Conservation (phyloP, 2,329 filamentous ascomycete species). For the Neofusicoccum sp. region DNA sequence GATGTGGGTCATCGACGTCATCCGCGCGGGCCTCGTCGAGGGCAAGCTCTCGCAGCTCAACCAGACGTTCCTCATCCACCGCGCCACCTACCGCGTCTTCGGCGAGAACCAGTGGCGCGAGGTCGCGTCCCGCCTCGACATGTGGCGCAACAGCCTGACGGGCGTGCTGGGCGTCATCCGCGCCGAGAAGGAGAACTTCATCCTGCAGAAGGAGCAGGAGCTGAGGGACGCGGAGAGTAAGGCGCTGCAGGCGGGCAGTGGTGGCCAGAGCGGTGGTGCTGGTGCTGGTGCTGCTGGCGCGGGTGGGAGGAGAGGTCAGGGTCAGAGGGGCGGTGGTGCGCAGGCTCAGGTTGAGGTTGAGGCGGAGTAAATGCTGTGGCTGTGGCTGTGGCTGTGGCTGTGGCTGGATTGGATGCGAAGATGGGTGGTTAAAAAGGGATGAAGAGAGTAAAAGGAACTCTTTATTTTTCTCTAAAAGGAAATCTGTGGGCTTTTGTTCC, state of each 20-base stretch:
- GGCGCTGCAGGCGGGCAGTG: slow-evolving; percentile 31
- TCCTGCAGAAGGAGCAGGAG: slow-evolving; percentile 75
- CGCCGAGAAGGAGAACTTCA: slow-evolving; percentile 76
- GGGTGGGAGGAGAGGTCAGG: background rate
- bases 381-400: too few relatives aligned
- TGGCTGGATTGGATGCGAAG: too few relatives aligned
- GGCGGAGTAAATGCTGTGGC: too few relatives aligned
- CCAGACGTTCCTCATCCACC: slow-evolving; percentile 90
- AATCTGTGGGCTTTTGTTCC: too few relatives aligned
- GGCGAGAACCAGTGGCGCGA: slow-evolving; percentile 98
- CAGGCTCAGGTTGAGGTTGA: too few relatives aligned
- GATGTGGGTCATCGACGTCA: slow-evolving; percentile 98
- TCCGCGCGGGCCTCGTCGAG: slow-evolving; percentile 91
- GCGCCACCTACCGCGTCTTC: slow-evolving; percentile 94
- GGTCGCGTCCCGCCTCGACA: slow-evolving; percentile 83
- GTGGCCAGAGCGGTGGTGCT: background rate
- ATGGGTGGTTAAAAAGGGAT: too few relatives aligned
- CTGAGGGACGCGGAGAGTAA: slow-evolving; percentile 69
- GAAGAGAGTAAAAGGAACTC: too few relatives aligned
- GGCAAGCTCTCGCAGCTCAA: slow-evolving; percentile 93
- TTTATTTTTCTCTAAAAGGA: too few relatives aligned
- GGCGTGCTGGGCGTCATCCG: slow-evolving; percentile 76
- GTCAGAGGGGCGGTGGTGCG: background rate
- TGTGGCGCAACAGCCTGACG: slow-evolving; percentile 81
- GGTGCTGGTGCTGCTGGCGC: background rate